Conservation (phyloP, 768 basidiomycete genomes). For the Pleurotus tuoliensis region DNA sequence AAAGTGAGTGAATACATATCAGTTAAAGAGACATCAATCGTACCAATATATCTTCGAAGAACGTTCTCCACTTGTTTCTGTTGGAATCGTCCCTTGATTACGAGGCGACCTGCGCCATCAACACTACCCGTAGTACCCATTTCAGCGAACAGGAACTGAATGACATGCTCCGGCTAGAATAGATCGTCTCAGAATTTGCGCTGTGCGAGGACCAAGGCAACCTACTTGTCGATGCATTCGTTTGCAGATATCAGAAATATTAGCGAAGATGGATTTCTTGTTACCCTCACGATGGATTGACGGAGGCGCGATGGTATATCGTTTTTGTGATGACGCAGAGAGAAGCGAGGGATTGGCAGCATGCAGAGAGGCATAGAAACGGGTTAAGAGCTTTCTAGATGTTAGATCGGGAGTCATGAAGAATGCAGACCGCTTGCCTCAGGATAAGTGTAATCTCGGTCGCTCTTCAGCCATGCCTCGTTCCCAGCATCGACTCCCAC, state of each 20-base stretch:
- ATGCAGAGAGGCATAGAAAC: conserved; percentile 89
- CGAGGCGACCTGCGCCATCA: conserved; percentile 85
- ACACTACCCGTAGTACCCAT: conserved; percentile 97
- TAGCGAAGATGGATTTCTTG: conserved; percentile 96
- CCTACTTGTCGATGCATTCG: conserved; percentile 85
- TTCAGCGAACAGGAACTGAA: conserved; percentile 94
- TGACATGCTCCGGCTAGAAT: conserved; percentile 89
- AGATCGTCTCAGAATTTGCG: background rate
- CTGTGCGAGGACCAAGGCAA: background rate
- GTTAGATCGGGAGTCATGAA: background rate
- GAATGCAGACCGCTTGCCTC: conserved; percentile 53
- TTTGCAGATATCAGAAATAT: conserved; percentile 95
- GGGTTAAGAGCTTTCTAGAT: conserved; percentile 72
- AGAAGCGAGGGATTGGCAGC: conserved; percentile 91
- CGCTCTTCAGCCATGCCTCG: conserved; percentile 88
- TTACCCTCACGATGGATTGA: conserved; percentile 93
- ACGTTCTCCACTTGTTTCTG: conserved; percentile 99
- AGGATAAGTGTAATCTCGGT: conserved; percentile 93
- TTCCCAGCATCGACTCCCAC: conserved; percentile 68
- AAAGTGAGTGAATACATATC: background rate
- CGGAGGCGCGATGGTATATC: conserved; percentile 96
- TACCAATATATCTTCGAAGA: conserved; percentile 92
- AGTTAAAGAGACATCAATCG: conserved; percentile 21
- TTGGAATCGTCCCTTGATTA: conserved; percentile 97
- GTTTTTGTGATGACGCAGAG: conserved; percentile 77